These are phyloP conservation scores for Aspergillus versicolor DNA, from an alignment of 2,329 filamentous ascomycete species.

Conservation along the genomic window DNA sequence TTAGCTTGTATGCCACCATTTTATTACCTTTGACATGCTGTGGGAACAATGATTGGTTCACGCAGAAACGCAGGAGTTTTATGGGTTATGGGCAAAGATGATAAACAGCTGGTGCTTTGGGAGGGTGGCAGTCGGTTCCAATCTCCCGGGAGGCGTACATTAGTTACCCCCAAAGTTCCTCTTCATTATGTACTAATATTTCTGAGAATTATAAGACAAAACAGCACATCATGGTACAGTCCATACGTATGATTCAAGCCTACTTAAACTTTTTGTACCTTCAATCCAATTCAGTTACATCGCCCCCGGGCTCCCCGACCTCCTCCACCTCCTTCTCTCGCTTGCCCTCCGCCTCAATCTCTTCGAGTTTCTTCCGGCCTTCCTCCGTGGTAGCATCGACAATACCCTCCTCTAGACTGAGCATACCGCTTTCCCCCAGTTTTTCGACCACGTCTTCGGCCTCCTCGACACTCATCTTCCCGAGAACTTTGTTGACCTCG, in stretches of 20 bases:
- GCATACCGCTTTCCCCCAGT: constrained; percentile 78
- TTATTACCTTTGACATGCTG: neutral
- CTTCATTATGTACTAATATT: neutral
- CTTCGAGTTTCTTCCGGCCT: constrained; percentile 73
- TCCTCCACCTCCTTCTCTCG: constrained; percentile 46
- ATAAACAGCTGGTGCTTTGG: neutral
- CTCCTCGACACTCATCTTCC: constrained; percentile 83
- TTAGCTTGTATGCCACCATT: constrained; percentile 1
- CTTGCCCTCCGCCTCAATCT: constrained; percentile 63
- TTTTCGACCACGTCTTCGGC: constrained; percentile 82
- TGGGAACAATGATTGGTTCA: neutral
- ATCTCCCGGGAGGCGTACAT: neutral
- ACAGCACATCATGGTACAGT: neutral
- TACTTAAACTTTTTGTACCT: neutral
- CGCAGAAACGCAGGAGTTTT: neutral
- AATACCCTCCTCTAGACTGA: constrained; percentile 88
- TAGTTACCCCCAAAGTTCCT: neutral
- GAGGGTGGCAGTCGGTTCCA: neutral
- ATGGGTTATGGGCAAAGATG: neutral
- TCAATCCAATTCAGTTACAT: constrained; percentile 44
- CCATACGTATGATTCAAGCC: neutral
- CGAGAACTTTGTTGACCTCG: constrained; percentile 81
- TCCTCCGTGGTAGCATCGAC: constrained; percentile 93
- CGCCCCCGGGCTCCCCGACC: constrained; percentile 52
- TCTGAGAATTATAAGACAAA: neutral